A percentile compares a stretch with the other conserved stretches of the same genome.
Conservation (phyloP, 2,329 filamentous ascomycete genomes). For the Phaeosphaeriaceae sp. region DNA sequence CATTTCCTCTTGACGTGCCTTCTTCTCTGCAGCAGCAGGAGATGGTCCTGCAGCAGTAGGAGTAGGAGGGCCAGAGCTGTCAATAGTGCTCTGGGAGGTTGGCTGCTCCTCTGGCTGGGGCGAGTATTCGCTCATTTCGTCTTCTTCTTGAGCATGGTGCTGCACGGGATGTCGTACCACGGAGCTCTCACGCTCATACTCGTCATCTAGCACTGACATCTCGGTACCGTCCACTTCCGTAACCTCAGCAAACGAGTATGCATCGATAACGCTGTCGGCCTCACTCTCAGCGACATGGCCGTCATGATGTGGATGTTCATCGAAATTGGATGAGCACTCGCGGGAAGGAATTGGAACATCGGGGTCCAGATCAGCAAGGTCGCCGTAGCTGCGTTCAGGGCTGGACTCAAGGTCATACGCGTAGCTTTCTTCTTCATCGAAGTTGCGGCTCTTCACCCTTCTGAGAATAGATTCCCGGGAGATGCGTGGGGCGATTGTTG, state of each 20-base stretch:
- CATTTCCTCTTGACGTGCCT: conserved; percentile 49
- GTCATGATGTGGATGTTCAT: conserved; percentile 67
- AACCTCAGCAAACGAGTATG: conserved; percentile 64
- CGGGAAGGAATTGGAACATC: conserved; percentile 90
- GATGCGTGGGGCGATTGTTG: conserved; percentile 74
- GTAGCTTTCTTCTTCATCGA: conserved; percentile 57
- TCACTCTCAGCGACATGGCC: conserved; percentile 67
- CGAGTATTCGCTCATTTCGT: conserved; percentile 66
- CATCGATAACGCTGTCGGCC: conserved; percentile 57
- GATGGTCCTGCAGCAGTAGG: conserved; percentile 47
- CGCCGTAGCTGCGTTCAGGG: conserved; percentile 61
- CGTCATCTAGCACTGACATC: conserved; percentile 52
- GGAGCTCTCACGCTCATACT: conserved; percentile 55
- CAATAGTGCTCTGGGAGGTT: conserved; percentile 44
- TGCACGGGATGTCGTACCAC: conserved; percentile 62
- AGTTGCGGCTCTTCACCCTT: conserved; percentile 73
- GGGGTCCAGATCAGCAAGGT: conserved; percentile 72
- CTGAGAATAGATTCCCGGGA: conserved; percentile 93
- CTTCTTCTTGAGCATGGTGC: conserved; percentile 50
- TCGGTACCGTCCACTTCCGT: conserved; percentile 66
- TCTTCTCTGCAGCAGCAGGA: conserved; percentile 37
- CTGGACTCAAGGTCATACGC: conserved; percentile 57
- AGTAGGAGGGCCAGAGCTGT: conserved; percentile 55
- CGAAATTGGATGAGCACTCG: conserved; percentile 69
- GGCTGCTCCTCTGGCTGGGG: conserved; percentile 48